A percentile compares a stretch with the other conserved stretches of the same genome.
These are phyloP conservation scores for Boletus sp. DNA, from an alignment of 768 basidiomycete genomes.

Conservation along the genomic window DNA sequence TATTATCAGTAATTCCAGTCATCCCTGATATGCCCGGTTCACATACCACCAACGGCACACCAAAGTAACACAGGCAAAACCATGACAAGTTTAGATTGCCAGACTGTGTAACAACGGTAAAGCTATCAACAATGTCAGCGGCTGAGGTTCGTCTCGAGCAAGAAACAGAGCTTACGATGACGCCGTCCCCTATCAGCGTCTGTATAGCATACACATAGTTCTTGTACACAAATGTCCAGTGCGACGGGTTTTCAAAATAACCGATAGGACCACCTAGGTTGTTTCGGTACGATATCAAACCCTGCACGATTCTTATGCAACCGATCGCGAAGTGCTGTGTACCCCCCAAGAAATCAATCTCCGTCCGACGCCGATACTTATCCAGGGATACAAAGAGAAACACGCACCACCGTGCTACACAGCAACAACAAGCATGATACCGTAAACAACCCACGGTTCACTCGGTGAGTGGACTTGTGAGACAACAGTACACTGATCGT, in stretches of 20 bases:
- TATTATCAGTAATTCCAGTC: not conserved
- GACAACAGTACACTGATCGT: constrained; percentile 26
- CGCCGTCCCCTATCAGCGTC: constrained; percentile 29
- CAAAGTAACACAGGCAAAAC: constrained; percentile 30
- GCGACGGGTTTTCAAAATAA: constrained; percentile 26
- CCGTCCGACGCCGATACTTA: no score
- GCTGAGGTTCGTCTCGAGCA: not conserved
- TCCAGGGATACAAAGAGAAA: no score
- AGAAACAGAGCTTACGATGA: constrained; percentile 20
- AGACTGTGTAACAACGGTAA: constrained; percentile 31
- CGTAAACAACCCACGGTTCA: constrained; percentile 22
- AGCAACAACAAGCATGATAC: not conserved
- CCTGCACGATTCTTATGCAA: constrained; percentile 24
- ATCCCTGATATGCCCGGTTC: not conserved
- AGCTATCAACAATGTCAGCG: constrained; percentile 11
- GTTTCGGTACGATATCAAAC: constrained; percentile 22
- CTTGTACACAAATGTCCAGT: constrained; percentile 31
- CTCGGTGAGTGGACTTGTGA: not conserved
- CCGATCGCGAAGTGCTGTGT: constrained; percentile 27
- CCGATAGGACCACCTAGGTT: constrained; percentile 17
- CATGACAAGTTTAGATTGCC: constrained; percentile 28
- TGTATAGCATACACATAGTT: constrained; percentile 23
- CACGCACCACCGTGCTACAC: no score
- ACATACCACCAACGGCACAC: constrained; percentile 25
- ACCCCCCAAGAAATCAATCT: not conserved